These are phyloP conservation scores for Jacaranda copaia DNA, from an alignment of 257 asterid genomes.

Conservation along the genomic window DNA sequence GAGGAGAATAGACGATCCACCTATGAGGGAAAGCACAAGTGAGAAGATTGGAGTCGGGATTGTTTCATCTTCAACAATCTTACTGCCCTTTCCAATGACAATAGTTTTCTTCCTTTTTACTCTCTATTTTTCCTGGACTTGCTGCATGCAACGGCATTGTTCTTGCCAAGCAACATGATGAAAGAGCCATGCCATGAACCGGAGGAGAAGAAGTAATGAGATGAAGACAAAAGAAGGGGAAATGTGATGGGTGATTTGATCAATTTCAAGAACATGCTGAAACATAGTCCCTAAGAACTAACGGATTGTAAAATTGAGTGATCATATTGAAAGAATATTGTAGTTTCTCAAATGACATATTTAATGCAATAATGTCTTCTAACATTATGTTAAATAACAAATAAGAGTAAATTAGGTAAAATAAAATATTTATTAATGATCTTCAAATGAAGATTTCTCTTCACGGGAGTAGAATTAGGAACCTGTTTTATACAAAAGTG, in stretches of 20 bases:
- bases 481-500: too few species aligned
- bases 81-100: conserved; percentile 41
- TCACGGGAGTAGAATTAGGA: too few species aligned
- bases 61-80: conserved; percentile 45
- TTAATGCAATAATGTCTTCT: neutral
- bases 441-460: too few species aligned
- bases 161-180: too few species aligned
- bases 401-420: too few species aligned
- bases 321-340: conserved; percentile 3
- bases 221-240: conserved; percentile 16
- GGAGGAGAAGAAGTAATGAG: neutral
- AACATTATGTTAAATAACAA: too few species aligned
- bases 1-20: conserved; percentile 51
- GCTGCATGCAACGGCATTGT: neutral
- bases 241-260: neutral
- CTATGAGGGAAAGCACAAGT: conserved; percentile 44
- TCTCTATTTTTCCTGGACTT: conserved; percentile 25
- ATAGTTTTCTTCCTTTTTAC: conserved; percentile 36
- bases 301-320: neutral
- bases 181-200: conserved; percentile 1
- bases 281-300: neutral
- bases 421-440: too few species aligned
- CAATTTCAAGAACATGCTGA: conserved; percentile 24
- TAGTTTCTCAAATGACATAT: neutral
- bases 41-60: conserved; percentile 34